These are phyloP conservation scores for Leucaena leucocephala DNA, from an alignment of 306 rosid genomes.

Conservation along the genomic window DNA sequence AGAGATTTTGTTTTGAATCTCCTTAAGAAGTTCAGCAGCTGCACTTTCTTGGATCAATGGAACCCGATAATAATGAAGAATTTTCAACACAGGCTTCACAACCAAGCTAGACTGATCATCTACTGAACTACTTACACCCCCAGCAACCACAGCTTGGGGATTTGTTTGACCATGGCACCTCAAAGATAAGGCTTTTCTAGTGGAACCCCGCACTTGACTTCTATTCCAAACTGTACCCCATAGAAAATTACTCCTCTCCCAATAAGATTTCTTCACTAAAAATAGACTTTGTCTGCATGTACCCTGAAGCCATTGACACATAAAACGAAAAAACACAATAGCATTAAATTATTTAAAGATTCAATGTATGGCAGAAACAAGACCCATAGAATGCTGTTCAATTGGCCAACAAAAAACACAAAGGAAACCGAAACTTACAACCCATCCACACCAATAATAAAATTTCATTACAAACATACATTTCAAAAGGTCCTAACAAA, in stretches of 20 bases:
- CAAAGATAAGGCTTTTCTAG: constrained; percentile 34
- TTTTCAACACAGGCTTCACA: constrained; percentile 52
- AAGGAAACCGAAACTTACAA: neutral
- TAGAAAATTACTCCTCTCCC: constrained; percentile 30
- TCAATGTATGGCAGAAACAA: neutral
- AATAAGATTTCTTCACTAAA: constrained; percentile 30
- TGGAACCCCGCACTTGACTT: neutral
- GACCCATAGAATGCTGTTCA: neutral
- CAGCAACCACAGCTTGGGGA: constrained; percentile 59
- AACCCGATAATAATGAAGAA: constrained; percentile 66
- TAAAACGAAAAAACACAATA: neutral
- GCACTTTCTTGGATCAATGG: constrained; percentile 81
- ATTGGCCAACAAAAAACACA: neutral
- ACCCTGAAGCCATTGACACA: constrained; percentile 39
- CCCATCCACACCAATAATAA: neutral
- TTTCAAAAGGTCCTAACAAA: neutral
- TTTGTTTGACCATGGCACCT: constrained; percentile 56
- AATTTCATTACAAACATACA: neutral
- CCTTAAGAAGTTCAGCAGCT: constrained; percentile 66
- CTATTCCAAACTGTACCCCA: constrained; percentile 43
- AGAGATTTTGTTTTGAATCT: constrained; percentile 69
- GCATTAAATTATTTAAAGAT: neutral
- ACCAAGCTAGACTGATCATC: constrained; percentile 47
- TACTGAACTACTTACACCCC: constrained; percentile 48
- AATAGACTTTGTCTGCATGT: constrained; percentile 37